Base-by-base conservation (phyloP, 139 green algal genomes). In the Picochlorum costavermella region DNA sequence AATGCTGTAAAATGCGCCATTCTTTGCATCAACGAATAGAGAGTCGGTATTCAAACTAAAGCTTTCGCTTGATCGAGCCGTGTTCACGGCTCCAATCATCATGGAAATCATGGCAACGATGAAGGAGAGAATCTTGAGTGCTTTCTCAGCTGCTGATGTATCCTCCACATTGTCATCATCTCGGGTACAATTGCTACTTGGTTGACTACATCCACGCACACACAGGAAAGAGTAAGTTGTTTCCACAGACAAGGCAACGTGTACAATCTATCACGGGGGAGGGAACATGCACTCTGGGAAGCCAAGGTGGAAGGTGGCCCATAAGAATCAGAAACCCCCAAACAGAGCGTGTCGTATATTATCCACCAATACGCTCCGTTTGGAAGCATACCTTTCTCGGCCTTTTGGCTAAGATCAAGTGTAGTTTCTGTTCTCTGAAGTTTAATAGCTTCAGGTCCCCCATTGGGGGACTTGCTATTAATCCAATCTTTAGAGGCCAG, bases 401-500 rank as follows among this genome's bases (percentile, higher is more conserved):
- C 80, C 81, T 86, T 86, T 86, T 86, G 79, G 80, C 80, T 86
- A 86, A 87, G 80, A 86, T 86, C 78, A 86, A 86, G 80, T 86
- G 80, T 86, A 86, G 80, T 86, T 86, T 86, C 80, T 86, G 80
- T 86, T 86, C 80, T 86, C 73, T 78, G 76, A 57, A 86, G 76
- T 82, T 85, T 86, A 72, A 86, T 86, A 81, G 74, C 76, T 86
- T 56, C 72, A 76, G 61, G 51, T 20, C 49, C 59, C 11, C 28
- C 77, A 86, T 78, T 70, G 80, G 45, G 16, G 40, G 64, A 13
- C 61, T 64, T 64, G 69, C 74, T 80, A 86, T 83, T 73, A 71
- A 68, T 60, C 46, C 65, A 69, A 81, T 86, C 73, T 80, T 84
- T 86, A 48, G 44, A 12, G 58, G 78, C 50, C 46, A 28, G 46